Base-by-base conservation (phyloP, 805 yeast species). In the Candida loeiensis region DNA sequence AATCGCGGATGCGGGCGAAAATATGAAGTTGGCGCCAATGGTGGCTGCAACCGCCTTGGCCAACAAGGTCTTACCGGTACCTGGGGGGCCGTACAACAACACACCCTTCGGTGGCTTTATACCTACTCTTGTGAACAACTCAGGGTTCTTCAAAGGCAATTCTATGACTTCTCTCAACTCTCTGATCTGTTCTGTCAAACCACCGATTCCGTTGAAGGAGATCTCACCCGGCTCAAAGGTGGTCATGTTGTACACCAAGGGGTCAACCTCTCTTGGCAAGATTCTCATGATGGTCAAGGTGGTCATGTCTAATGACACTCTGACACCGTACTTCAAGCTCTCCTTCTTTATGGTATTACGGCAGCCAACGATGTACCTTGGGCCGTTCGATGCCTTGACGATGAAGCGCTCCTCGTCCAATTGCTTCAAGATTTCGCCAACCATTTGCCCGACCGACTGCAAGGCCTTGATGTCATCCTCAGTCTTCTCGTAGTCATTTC, bases 81-180 rank as follows among this genome's bases (percentile, higher is more conserved):
- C 99, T 17, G 99, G 99, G 5, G 99, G 99, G 6, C 99, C 99
- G 59, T 93, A 93, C 38, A 93, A 73, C 46, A 93, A 70, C 19
- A 91, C 98, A 62, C 98, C 99, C 65, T 93, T 93, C 43, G 99
- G 99, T n/a, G 97, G 95, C 59, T 89, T 89, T 64, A 93, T 93
- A 36, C 99, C 99, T 24, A 93, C 96, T 61, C 99, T 81, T 46
- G 85, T 72, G 64, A 93, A 93, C 53, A 93, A 75, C 66, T 93
- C 99, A 2, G 99, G 99, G 63, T 93, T 93, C 64, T 93, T 93
- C 58, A 93, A 76, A 2, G 99, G 99, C 55, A 93, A 72, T 66
- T 93, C 99, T 60, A 93, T 93, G 42, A 93, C 99, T 69, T 93
- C 99, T 63, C 99, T 81, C 52, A 93, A 76, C 67, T 93, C 98